Conservation (phyloP, 176 grass and related monocot species). For the Lolium perenne region DNA sequence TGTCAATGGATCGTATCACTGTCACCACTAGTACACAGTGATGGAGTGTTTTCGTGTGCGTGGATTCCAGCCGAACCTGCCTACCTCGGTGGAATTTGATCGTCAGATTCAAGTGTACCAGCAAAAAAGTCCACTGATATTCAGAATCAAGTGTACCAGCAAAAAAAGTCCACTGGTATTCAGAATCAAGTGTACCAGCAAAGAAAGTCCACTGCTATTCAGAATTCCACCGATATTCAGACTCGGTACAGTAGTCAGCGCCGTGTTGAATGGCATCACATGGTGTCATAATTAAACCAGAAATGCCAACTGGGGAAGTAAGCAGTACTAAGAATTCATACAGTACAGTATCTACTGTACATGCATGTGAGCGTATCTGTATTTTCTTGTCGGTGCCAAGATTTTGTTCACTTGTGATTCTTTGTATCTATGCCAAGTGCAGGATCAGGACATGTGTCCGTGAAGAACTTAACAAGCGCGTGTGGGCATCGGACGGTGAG, state of each 20-base stretch:
- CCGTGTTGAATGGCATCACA: slow-evolving; percentile 15
- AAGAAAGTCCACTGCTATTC: neutral
- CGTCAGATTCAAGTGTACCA: no score
- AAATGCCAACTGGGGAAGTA: slow-evolving; percentile 20
- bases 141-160: no score
- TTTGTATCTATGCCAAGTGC: no score
- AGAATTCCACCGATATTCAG: neutral
- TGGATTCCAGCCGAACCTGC: slow-evolving; percentile 39
- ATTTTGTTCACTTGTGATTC: no score
- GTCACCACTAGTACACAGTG: neutral
- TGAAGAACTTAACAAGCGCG: slow-evolving; percentile 18
- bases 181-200: neutral
- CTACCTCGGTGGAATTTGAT: slow-evolving; percentile 24
- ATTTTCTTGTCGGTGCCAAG: no score
- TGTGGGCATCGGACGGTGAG: slow-evolving; percentile 27
- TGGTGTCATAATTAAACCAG: slow-evolving; percentile 43
- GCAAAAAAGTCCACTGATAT: no score
- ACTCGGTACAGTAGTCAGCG: neutral
- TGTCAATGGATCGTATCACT: neutral
- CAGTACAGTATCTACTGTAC: no score
- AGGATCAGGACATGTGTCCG: no score
- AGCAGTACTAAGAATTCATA: slow-evolving; percentile 9
- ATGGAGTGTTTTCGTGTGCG: neutral
- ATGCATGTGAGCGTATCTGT: no score
- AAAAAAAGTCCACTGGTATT: neutral